Percentiles rank a stretch among this genome's conserved stretches.
Evolutionary conservation across 306 rosid genomes (phyloP).

Genomic region (Gillenia trifoliata): DNA sequence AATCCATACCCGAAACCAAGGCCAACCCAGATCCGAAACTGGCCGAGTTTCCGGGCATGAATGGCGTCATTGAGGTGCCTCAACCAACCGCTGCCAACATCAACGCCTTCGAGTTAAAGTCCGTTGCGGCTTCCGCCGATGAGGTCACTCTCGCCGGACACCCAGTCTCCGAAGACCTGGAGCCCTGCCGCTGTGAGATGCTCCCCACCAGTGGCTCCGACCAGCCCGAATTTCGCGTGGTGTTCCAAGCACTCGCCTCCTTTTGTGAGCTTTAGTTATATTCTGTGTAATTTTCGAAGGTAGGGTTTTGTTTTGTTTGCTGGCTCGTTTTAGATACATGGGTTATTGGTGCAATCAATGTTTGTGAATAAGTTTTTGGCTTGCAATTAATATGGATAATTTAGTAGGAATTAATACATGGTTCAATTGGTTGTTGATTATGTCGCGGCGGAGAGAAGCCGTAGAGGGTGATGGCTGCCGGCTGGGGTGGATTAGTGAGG

Average conservation of each 20-base stretch:
- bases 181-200: constrained; percentile 96
- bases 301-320: no score
- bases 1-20: constrained; percentile 16
- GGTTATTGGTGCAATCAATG: no score
- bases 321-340: no score
- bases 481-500: no score
- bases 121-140: constrained; percentile 60
- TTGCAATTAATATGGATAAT: no score
- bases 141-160: constrained; percentile 79
- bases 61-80: constrained; percentile 72
- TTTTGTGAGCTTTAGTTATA: not conserved
- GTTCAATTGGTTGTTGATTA: no score
- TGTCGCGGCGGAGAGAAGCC: no score
- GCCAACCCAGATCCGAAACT: constrained; percentile 19
- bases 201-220: constrained; percentile 60
- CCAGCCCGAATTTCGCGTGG: no score
- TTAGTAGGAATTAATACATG: no score
- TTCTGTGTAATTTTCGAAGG: no score
- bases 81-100: constrained; percentile 36
- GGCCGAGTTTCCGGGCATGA: constrained; percentile 53
- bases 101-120: constrained; percentile 76
- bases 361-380: no score
- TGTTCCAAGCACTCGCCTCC: constrained; percentile 30
- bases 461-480: no score
- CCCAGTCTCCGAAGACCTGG: constrained; percentile 88